These are phyloP conservation scores for Trametopsis cervina DNA, from an alignment of 768 basidiomycete genomes.

Conservation along the genomic window DNA sequence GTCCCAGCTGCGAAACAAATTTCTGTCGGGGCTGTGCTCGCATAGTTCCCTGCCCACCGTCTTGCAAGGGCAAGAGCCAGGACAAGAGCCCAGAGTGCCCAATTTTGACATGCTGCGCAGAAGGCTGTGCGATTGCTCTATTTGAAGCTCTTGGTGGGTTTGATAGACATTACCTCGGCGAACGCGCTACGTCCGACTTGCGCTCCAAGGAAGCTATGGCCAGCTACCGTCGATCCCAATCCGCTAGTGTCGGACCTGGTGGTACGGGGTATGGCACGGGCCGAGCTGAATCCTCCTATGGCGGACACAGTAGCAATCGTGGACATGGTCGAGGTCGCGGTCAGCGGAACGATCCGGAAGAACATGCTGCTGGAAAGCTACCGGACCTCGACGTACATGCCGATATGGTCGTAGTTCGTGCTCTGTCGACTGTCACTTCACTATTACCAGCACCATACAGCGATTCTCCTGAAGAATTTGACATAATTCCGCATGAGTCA, in stretches of 20 bases:
- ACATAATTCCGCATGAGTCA: conserved; percentile 42
- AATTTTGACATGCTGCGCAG: conserved; percentile 37
- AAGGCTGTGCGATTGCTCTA: conserved; percentile 41
- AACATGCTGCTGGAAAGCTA: not conserved
- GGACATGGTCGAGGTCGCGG: conserved; percentile 6
- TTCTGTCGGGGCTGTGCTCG: conserved; percentile 46
- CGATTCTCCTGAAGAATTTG: conserved; percentile 36
- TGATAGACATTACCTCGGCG: conserved; percentile 38
- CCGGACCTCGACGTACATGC: conserved; percentile 23
- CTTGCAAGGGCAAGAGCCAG: conserved; percentile 36
- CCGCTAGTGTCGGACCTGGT: conserved; percentile 38
- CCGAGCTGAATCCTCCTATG: conserved; percentile 7
- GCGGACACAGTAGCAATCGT: conserved; percentile 4
- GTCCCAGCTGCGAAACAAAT: conserved; percentile 35
- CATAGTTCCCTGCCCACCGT: conserved; percentile 28
- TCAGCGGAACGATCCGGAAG: not conserved
- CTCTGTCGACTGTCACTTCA: conserved; percentile 31
- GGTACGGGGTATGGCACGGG: conserved; percentile 43
- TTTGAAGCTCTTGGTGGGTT: conserved; percentile 44
- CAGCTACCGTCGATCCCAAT: conserved; percentile 13
- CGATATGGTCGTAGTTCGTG: conserved; percentile 35
- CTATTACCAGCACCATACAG: conserved; percentile 41
- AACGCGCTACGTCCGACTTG: conserved; percentile 32
- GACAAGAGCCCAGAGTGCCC: conserved; percentile 27
- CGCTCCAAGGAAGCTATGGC: conserved; percentile 29